phyloP scores from a whole-genome alignment of 208 protist genomes.

The Angomonas deanei region DNA sequence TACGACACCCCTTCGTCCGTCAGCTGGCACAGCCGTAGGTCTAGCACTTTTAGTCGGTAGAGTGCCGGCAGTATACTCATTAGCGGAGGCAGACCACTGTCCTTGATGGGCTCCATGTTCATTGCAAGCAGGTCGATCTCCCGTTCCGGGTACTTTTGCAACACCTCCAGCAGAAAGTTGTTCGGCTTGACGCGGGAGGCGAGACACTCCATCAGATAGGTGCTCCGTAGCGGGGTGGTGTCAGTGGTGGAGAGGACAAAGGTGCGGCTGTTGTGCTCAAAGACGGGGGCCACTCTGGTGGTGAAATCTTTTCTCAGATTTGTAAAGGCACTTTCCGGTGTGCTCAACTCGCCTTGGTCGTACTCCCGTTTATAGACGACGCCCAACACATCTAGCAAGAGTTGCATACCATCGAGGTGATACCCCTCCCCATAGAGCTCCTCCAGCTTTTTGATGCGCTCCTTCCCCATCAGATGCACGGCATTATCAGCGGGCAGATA shows the following conservation, averaged over 20 bases:
- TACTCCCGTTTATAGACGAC: constrained; percentile 62
- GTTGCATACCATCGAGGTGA: constrained; percentile 32
- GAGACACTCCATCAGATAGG: constrained; percentile 61
- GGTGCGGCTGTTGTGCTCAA: constrained; percentile 26
- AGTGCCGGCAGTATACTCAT: constrained; percentile 43
- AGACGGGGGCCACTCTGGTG: constrained; percentile 14
- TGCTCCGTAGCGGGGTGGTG: constrained; percentile 34
- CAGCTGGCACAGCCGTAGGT: constrained; percentile 53
- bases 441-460: constrained; percentile 22
- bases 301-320: constrained; percentile 30
- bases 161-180: constrained; percentile 21
- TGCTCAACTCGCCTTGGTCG: constrained; percentile 14
- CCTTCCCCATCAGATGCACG: not conserved
- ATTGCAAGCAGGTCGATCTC: constrained; percentile 24
- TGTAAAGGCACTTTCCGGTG: constrained; percentile 18
- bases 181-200: constrained; percentile 32
- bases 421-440: constrained; percentile 45
- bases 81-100: constrained; percentile 32
- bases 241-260: constrained; percentile 17
- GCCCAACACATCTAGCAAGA: constrained; percentile 39
- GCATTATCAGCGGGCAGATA: not conserved
- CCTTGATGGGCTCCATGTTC: constrained; percentile 25
- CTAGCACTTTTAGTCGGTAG: constrained; percentile 37
- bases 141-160: constrained; percentile 13
- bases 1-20: constrained; percentile 24